A percentile compares a stretch with the other conserved stretches of the same genome.
Conservation (phyloP, 2,329 filamentous ascomycete genomes). For the Ophiocordyceps camponoti-leonardi region DNA sequence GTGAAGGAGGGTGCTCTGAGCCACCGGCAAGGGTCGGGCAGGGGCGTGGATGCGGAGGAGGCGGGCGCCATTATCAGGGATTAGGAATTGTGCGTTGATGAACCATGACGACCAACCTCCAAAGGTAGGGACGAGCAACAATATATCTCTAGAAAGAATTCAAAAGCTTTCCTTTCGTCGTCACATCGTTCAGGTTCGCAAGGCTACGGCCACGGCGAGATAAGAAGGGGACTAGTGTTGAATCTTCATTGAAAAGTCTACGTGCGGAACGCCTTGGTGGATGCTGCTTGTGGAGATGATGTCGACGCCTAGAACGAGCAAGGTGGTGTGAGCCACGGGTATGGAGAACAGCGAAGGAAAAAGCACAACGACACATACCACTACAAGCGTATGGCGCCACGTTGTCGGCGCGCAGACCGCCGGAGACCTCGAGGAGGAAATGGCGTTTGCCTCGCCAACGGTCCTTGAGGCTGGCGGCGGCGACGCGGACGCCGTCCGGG, state of each 20-base stretch:
- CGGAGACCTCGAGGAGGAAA: conserved; percentile 82
- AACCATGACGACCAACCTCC: too few species aligned
- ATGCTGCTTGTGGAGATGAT: conserved; percentile 94
- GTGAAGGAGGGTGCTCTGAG: conserved; percentile 13
- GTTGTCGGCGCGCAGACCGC: conserved; percentile 73
- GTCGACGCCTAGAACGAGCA: conserved; percentile 55
- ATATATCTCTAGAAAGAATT: too few species aligned
- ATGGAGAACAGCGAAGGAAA: too few species aligned
- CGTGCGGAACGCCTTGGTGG: conserved; percentile 83
- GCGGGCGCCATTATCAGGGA: background rate
- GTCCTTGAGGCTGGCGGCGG: conserved; percentile 59
- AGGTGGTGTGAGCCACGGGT: too few species aligned
- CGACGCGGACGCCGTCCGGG: conserved; percentile 56
- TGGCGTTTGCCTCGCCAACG: conserved; percentile 58
- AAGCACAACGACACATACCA: conserved; percentile 29
- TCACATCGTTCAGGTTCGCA: background rate
- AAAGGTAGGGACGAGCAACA: too few species aligned
- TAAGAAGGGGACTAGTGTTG: conserved; percentile 12
- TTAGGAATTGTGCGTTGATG: too few species aligned
- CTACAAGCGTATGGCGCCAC: conserved; percentile 65
- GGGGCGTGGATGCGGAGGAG: background rate
- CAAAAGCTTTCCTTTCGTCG: background rate
- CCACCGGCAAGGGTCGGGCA: conserved; percentile 14
- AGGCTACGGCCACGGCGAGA: too few species aligned
- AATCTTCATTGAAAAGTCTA: conserved; percentile 95